phyloP scores from a whole-genome alignment of 768 basidiomycete species.

The Cantharellus cinnabarinus region DNA sequence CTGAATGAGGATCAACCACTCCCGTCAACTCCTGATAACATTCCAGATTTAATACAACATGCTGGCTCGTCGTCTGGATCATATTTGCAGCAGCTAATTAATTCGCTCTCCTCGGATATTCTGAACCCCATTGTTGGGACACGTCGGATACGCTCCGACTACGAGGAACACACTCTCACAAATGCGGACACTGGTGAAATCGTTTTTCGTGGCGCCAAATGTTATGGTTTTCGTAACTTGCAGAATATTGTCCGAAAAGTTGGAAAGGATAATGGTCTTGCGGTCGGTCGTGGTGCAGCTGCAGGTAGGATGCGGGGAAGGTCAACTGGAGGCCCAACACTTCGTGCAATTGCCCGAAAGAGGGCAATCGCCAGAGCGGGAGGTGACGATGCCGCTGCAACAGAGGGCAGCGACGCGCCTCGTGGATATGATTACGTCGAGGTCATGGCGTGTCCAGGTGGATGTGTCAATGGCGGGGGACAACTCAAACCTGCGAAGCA shows the following conservation, averaged over 20 bases:
- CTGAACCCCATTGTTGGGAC: slow-evolving; percentile 19
- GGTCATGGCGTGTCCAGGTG: slow-evolving; percentile 97
- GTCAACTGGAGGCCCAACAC: slow-evolving; percentile 12
- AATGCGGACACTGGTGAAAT: slow-evolving; percentile 30
- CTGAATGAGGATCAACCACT: slow-evolving; percentile 24
- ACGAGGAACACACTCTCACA: slow-evolving; percentile 48
- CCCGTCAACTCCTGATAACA: slow-evolving; percentile 8
- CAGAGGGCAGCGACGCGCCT: slow-evolving; percentile 5
- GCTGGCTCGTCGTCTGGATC: slow-evolving; percentile 81
- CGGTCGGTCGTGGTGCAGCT: slow-evolving; percentile 38
- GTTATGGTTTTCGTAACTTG: slow-evolving; percentile 92
- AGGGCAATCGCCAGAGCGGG: slow-evolving; percentile 11
- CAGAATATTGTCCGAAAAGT: slow-evolving; percentile 93
- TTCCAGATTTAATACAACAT: slow-evolving; percentile 63
- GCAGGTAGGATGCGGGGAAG: slow-evolving; percentile 12
- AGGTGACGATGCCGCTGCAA: neutral
- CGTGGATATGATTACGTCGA: slow-evolving; percentile 74
- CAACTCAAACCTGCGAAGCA: slow-evolving; percentile 29
- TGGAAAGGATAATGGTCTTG: slow-evolving; percentile 61
- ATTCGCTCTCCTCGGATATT: slow-evolving; percentile 22
- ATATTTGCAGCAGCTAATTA: slow-evolving; percentile 66
- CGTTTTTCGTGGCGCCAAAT: slow-evolving; percentile 83
- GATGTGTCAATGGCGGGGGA: slow-evolving; percentile 95
- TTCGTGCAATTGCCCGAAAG: slow-evolving; percentile 12
- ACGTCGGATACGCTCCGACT: slow-evolving; percentile 50